phyloP scores from a whole-genome alignment of 345 rosid species.

The Firmiana major region DNA sequence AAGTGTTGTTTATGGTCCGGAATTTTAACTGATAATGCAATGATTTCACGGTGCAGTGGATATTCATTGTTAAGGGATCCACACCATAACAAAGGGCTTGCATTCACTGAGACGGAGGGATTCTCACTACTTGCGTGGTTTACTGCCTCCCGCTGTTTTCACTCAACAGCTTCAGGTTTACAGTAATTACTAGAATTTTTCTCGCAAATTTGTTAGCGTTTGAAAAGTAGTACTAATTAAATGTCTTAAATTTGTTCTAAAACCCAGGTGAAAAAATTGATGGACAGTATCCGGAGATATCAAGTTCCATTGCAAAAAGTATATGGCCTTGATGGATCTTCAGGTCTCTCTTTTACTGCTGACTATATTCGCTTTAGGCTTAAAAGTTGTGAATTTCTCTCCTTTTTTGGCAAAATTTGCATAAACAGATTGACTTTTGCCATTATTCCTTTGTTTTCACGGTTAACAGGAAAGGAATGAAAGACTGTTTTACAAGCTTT shows the following conservation, averaged over 20 bases:
- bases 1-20: background rate
- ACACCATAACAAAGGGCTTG: conserved; percentile 84
- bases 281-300: conserved; percentile 62
- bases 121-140: conserved; percentile 83
- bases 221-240: background rate
- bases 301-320: conserved; percentile 71
- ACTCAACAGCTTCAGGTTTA: conserved; percentile 73
- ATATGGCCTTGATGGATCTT: conserved; percentile 85
- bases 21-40: background rate
- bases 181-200: background rate
- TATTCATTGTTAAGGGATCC: conserved; percentile 81
- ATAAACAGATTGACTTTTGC: background rate
- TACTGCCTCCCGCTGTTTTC: conserved; percentile 67
- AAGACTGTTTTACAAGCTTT: conserved; percentile 77
- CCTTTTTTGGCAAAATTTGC: background rate
- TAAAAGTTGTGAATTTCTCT: background rate
- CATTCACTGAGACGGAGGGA: conserved; percentile 80
- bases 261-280: conserved; percentile 65
- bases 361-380: background rate
- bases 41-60: conserved; percentile 45
- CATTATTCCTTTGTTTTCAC: background rate
- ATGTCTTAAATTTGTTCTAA: background rate
- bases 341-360: conserved; percentile 35
- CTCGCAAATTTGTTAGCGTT: background rate
- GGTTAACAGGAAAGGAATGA: conserved; percentile 74